A percentile compares a stretch with the other conserved stretches of the same genome.
These are phyloP conservation scores for Phytophthora colocasiae DNA, from an alignment of 352 stramenopile species.

Conservation along the genomic window DNA sequence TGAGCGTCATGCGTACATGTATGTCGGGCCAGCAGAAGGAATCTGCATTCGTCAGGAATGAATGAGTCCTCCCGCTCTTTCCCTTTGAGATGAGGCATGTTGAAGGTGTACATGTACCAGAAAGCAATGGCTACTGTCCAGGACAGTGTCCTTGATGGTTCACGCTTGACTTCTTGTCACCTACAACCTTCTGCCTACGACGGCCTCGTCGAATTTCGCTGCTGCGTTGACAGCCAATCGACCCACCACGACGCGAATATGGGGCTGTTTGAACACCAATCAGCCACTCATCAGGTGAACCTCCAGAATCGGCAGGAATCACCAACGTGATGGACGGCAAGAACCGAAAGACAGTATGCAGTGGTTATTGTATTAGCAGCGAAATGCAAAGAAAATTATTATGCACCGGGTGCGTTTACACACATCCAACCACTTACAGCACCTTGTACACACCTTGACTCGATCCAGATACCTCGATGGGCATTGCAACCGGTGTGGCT, in stretches of 20 bases:
- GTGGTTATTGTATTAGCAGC: slow-evolving; percentile 9
- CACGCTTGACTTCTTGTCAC: background rate
- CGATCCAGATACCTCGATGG: slow-evolving; percentile 6
- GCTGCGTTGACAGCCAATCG: slow-evolving; percentile 9
- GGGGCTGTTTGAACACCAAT: slow-evolving; percentile 11
- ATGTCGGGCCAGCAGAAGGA: background rate
- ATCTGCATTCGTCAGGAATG: background rate
- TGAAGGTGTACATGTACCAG: slow-evolving; percentile 14
- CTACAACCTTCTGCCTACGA: background rate
- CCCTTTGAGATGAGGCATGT: slow-evolving; percentile 18
- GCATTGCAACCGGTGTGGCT: slow-evolving; percentile 15
- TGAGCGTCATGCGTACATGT: no score
- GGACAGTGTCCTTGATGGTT: background rate
- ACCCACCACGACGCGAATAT: background rate
- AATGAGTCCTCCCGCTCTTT: slow-evolving; percentile 7
- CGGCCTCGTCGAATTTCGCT: slow-evolving; percentile 1
- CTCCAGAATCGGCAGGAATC: background rate
- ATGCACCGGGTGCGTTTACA: background rate
- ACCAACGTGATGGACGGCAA: no score
- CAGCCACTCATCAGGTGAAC: slow-evolving; percentile 7
- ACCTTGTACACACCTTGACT: slow-evolving; percentile 36
- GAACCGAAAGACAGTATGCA: background rate
- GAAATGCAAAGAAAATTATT: slow-evolving; percentile 7
- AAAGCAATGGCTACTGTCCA: background rate
- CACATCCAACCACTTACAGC: slow-evolving; percentile 16